Percentiles rank a stretch among this genome's conserved stretches.
These are phyloP conservation scores for Fusarium sp. DNA, from an alignment of 2,329 filamentous ascomycete genomes.

Conservation along the genomic window DNA sequence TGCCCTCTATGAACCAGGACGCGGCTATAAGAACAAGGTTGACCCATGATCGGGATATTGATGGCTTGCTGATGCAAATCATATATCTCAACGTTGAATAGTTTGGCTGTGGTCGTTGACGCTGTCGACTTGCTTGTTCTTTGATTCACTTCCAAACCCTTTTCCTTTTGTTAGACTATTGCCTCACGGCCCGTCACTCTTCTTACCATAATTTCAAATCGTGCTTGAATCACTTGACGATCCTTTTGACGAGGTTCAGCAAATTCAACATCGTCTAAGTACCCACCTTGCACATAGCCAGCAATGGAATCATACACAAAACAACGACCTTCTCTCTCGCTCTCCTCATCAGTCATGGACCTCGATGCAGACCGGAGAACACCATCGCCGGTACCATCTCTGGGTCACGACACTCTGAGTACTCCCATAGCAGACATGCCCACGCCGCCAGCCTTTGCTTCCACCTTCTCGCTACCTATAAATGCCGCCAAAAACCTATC, in stretches of 20 bases:
- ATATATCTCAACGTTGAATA: constrained; percentile 17
- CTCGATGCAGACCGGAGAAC: constrained; percentile 35
- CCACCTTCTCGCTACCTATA: constrained; percentile 27
- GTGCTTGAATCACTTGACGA: constrained; percentile 9
- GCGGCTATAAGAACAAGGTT: constrained; percentile 38
- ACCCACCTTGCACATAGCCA: background rate
- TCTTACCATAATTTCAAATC: constrained; percentile 13
- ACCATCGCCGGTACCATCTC: constrained; percentile 38
- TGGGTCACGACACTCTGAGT: constrained; percentile 34
- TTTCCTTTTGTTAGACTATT: constrained; percentile 36
- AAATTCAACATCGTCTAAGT: background rate
- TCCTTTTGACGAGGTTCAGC: constrained; percentile 9
- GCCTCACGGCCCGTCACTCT: constrained; percentile 29
- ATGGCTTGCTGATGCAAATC: constrained; percentile 27
- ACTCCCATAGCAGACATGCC: constrained; percentile 38
- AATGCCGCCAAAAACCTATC: constrained; percentile 24
- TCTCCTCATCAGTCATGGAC: constrained; percentile 39
- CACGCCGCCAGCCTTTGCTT: constrained; percentile 37
- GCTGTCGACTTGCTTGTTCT: constrained; percentile 20
- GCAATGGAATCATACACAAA: constrained; percentile 37
- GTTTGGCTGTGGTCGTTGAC: constrained; percentile 11
- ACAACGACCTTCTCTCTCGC: constrained; percentile 22
- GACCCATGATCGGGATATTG: constrained; percentile 22
- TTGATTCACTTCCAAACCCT: constrained; percentile 4
- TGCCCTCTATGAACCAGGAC: constrained; percentile 7